A percentile compares a stretch with the other conserved stretches of the same genome.
These are phyloP conservation scores for Kodamaea restingae DNA, from an alignment of 805 yeast genomes.

Conservation along the genomic window DNA sequence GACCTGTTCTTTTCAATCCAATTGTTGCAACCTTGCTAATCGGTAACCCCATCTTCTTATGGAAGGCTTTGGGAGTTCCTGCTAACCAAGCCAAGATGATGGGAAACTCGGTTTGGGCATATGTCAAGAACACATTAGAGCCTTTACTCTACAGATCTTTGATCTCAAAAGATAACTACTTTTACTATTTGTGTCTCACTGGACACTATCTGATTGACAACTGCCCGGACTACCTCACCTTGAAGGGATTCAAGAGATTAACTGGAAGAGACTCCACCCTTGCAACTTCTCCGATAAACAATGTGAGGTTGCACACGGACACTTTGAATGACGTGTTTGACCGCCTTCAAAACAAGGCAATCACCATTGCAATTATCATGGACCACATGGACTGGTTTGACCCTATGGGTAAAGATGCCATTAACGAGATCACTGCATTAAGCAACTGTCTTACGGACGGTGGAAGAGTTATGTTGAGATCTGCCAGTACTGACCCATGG, in stretches of 20 bases:
- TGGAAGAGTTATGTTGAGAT: constrained; percentile 73
- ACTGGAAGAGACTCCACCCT: constrained; percentile 22
- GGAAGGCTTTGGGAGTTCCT: constrained; percentile 91
- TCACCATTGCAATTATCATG: constrained; percentile 79
- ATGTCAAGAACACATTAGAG: constrained; percentile 73
- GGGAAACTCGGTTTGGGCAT: constrained; percentile 65
- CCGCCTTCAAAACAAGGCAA: constrained; percentile 55
- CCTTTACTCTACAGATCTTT: constrained; percentile 64
- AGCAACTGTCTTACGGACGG: constrained; percentile 57
- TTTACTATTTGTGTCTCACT: constrained; percentile 64
- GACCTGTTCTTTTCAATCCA: constrained; percentile 70
- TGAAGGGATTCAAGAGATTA: constrained; percentile 51
- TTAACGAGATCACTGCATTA: constrained; percentile 61
- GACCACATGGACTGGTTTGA: constrained; percentile 94
- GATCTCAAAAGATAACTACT: constrained; percentile 69
- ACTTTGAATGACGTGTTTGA: constrained; percentile 70
- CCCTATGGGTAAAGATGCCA: constrained; percentile 59
- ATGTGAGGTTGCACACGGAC: constrained; percentile 75
- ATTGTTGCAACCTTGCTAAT: constrained; percentile 61
- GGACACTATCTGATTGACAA: constrained; percentile 58
- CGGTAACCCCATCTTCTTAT: constrained; percentile 79
- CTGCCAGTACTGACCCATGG: constrained; percentile 76
- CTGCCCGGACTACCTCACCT: constrained; percentile 74
- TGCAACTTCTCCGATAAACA: constrained; percentile 53
- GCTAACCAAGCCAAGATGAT: constrained; percentile 79